A percentile compares a stretch with the other conserved stretches of the same genome.
Evolutionary conservation across 176 grass and related monocot genomes (phyloP).

Genomic region (Rhynchospora tenuis): DNA sequence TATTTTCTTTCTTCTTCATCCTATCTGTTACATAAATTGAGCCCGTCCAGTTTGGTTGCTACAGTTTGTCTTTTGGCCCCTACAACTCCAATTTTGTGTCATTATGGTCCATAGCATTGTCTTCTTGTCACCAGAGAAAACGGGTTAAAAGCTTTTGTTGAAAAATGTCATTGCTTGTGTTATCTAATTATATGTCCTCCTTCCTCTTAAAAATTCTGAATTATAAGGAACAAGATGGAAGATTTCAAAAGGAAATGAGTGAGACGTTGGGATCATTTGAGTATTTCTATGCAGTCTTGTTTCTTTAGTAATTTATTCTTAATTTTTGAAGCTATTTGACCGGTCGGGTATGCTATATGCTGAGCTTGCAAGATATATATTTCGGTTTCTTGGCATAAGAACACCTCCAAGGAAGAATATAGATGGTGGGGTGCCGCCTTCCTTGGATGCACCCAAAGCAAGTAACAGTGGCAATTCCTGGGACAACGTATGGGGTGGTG

Average conservation of each 20-base stretch:
- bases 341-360: constrained; percentile 80
- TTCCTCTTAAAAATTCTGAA: background rate
- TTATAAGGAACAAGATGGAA: background rate
- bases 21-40: background rate
- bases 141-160: background rate
- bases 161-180: background rate
- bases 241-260: background rate
- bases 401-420: constrained; percentile 50
- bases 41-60: background rate
- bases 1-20: constrained; percentile 1
- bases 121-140: background rate
- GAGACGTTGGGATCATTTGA: background rate
- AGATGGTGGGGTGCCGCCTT: constrained; percentile 37
- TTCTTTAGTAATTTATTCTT: constrained; percentile 2
- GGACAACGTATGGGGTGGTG: constrained; percentile 58
- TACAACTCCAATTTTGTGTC: background rate
- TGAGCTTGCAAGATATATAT: constrained; percentile 69
- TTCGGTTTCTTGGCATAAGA: constrained; percentile 59
- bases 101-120: background rate
- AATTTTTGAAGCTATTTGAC: constrained; percentile 57
- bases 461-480: constrained; percentile 32
- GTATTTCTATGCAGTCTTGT: background rate
- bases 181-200: background rate
- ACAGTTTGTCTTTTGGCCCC: background rate
- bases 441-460: constrained; percentile 40